Evolutionary conservation across 371 early-diverging fungal genomes (phyloP), one percentile per base, ranked within the genome.

Genomic region (Sporodiniella umbellata): DNA sequence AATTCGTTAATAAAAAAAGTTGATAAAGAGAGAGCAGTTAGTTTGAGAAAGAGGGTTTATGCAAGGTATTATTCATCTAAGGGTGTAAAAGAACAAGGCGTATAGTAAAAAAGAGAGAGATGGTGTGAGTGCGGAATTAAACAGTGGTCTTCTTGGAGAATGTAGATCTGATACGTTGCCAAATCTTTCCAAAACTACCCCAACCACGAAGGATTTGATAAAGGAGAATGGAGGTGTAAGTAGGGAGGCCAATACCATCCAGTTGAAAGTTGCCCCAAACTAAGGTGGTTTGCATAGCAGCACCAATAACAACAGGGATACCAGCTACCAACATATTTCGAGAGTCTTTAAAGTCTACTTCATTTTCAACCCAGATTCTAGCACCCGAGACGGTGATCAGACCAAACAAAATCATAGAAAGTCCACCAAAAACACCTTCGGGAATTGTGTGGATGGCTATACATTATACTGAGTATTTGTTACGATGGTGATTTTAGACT

Each of bases 341-440:
- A 2, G 78, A 54, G 48, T 77, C 73, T 25, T 64, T 65, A 26
- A 82, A 82, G 40, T 82, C 78, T 5, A 82, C 74, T 28, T 64
- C 40, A 37, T 75, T 70, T 28, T 78, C 71, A 12, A 78, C 78
- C 81, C 81, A 81, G 25, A 81, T 80, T 48, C 84, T 63, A 31
- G 79, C 78, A 12, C 84, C 84, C n/a, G 79, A 72, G 2, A 80
- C 66, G 4, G 80, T 71, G 48, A 84, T 79, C 15, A 80, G 46
- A 4, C 79, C 75, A 53, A 78, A 84, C 14, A 84, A 54, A 25
- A 84, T 64, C 26, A 84, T 65, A 1, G 72, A 67, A 12, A 79
- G 52, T 11, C 82, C 84, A 40, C 84, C 84, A 64, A 79, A 74
- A 18, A 81, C 79, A 33, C 80, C 80, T 19, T 64, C 42, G 19